These are phyloP conservation scores for Biscogniauxia sp. DNA, from an alignment of 2,329 filamentous ascomycete genomes.

Conservation along the genomic window DNA sequence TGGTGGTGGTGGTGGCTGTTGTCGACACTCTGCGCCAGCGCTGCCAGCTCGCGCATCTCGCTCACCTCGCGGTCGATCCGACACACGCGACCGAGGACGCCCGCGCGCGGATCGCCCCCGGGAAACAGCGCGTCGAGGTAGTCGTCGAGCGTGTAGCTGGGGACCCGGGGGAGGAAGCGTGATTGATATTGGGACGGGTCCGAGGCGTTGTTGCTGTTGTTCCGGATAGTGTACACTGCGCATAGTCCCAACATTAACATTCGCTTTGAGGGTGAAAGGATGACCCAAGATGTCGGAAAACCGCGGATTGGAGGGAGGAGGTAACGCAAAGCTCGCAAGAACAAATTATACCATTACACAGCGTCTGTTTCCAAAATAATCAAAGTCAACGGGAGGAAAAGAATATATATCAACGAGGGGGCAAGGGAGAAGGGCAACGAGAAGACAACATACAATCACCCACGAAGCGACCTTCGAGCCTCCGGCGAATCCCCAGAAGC, in stretches of 20 bases:
- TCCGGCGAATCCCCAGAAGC: constrained; percentile 34
- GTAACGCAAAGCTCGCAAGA: too few relatives aligned
- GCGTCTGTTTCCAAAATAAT: too few relatives aligned
- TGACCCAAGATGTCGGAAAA: not conserved
- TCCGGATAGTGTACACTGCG: constrained; percentile 35
- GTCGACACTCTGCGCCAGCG: constrained; percentile 34
- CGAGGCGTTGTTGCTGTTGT: constrained; percentile 1
- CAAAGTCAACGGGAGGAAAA: not conserved
- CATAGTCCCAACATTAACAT: not conserved
- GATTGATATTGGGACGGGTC: constrained; percentile 3
- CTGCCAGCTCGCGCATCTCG: constrained; percentile 42
- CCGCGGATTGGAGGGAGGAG: not conserved
- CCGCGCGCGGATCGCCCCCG: constrained; percentile 18
- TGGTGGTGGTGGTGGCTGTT: not conserved
- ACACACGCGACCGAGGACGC: constrained; percentile 35
- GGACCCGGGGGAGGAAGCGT: constrained; percentile 14
- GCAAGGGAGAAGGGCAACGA: not conserved
- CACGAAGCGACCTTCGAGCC: constrained; percentile 37
- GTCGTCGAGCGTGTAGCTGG: constrained; percentile 30
- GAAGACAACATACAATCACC: constrained; percentile 26
- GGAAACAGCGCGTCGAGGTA: constrained; percentile 39
- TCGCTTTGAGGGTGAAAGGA: not conserved
- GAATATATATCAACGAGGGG: not conserved
- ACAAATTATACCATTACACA: too few relatives aligned
- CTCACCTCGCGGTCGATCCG: constrained; percentile 39